phyloP scores from a whole-genome alignment of 495 filamentous ascomycete species.

The Articulospora tetracladia region DNA sequence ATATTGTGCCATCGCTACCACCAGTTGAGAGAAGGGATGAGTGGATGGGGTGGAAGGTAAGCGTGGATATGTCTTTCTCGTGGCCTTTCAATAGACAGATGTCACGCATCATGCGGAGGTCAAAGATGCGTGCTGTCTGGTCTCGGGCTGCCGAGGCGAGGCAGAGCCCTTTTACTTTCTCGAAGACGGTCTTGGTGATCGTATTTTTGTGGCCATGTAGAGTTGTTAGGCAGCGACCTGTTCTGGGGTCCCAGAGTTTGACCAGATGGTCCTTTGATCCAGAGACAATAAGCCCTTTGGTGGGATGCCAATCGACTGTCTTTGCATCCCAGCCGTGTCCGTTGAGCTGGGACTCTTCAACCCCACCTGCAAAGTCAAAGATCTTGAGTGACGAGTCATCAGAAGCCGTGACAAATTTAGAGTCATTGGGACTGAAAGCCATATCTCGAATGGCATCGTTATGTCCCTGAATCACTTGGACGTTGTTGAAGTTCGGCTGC shows the following conservation, averaged over 20 bases:
- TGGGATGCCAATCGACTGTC: slow-evolving; percentile 95
- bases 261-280: slow-evolving; percentile 97
- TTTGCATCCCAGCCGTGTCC: slow-evolving; percentile 98
- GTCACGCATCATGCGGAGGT: slow-evolving; percentile 97
- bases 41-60: slow-evolving; percentile 94
- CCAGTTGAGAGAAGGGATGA: slow-evolving; percentile 84
- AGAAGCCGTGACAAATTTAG: slow-evolving; percentile 93
- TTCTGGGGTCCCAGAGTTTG: slow-evolving; percentile 96
- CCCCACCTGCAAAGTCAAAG: slow-evolving; percentile 89
- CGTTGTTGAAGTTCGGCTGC: slow-evolving; percentile 99
- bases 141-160: slow-evolving; percentile 91
- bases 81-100: slow-evolving; percentile 87
- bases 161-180: slow-evolving; percentile 73
- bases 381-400: slow-evolving; percentile 93
- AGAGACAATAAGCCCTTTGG: slow-evolving; percentile 89
- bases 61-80: slow-evolving; percentile 89
- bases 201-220: slow-evolving; percentile 98
- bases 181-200: slow-evolving; percentile 84
- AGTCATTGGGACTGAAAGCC: slow-evolving; percentile 88
- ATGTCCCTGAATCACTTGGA: slow-evolving; percentile 90
- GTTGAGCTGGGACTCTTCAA: slow-evolving; percentile 72
- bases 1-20: slow-evolving; percentile 80
- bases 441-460: slow-evolving; percentile 84
- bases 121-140: slow-evolving; percentile 86
- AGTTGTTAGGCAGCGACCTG: slow-evolving; percentile 82